Conservation (phyloP, 164 flowering plant species). For the Tetracentron sinense region DNA sequence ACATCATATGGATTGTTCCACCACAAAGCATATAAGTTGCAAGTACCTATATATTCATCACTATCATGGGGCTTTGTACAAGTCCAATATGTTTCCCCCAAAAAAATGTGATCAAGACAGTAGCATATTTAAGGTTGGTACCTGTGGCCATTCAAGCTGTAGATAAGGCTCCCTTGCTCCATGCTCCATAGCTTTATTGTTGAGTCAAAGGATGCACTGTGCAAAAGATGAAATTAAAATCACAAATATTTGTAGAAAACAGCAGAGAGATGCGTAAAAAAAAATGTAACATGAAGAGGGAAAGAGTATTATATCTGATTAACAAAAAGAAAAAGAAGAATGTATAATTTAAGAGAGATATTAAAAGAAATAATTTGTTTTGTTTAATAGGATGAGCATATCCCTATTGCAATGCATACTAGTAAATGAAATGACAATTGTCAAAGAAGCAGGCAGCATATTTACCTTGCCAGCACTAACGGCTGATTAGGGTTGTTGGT, state of each 20-base stretch:
- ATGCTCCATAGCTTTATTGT: slow-evolving; percentile 93
- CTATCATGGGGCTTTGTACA: no score
- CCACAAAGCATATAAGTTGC: no score
- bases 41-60: no score
- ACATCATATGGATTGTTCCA: no score
- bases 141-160: slow-evolving; percentile 86
- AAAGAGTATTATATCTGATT: no score
- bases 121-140: slow-evolving; percentile 16
- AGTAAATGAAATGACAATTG: neutral
- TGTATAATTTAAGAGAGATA: no score
- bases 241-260: no score
- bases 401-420: neutral
- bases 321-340: no score
- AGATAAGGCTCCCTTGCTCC: slow-evolving; percentile 55
- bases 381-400: neutral
- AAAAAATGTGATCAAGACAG: neutral
- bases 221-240: neutral
- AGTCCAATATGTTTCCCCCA: no score
- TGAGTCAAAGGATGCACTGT: slow-evolving; percentile 94
- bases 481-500: slow-evolving; percentile 84
- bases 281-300: neutral
- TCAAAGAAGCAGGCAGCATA: neutral
- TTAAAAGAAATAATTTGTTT: neutral
- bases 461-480: slow-evolving; percentile 80
- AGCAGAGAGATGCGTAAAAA: neutral